Conservation (phyloP, 2,329 filamentous ascomycete genomes). For the Fusarium vanettenii region DNA sequence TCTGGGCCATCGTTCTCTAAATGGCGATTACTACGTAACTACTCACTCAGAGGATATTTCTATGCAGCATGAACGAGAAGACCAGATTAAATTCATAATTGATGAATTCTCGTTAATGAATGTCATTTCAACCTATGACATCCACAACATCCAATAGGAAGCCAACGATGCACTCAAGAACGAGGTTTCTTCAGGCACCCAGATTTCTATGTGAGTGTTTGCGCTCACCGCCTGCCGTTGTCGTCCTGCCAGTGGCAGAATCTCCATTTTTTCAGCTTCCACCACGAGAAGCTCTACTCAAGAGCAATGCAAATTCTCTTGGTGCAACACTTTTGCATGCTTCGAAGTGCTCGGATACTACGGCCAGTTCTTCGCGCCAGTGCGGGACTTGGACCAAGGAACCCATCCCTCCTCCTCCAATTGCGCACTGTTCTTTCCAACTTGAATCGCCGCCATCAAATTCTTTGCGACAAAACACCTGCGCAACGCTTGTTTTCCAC, state of each 20-base stretch:
- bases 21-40: no score
- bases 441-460: slow-evolving; percentile 2
- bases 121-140: background rate
- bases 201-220: background rate
- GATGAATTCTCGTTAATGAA: background rate
- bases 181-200: background rate
- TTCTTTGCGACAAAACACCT: slow-evolving; percentile 5
- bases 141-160: background rate
- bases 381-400: slow-evolving; percentile 6
- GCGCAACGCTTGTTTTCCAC: slow-evolving; percentile 31
- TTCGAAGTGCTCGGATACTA: slow-evolving; percentile 24
- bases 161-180: background rate
- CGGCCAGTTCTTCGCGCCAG: slow-evolving; percentile 32
- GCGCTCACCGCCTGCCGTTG: background rate
- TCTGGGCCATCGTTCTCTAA: background rate
- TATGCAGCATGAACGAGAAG: background rate
- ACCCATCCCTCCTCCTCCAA: background rate
- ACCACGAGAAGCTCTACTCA: slow-evolving; percentile 9
- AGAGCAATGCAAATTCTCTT: slow-evolving; percentile 25
- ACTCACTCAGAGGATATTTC: background rate
- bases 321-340: slow-evolving; percentile 34
- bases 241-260: background rate
- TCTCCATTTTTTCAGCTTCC: background rate
- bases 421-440: background rate
- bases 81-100: background rate